These are phyloP conservation scores for Letharia lupina DNA, from an alignment of 495 filamentous ascomycete genomes.

Conservation along the genomic window DNA sequence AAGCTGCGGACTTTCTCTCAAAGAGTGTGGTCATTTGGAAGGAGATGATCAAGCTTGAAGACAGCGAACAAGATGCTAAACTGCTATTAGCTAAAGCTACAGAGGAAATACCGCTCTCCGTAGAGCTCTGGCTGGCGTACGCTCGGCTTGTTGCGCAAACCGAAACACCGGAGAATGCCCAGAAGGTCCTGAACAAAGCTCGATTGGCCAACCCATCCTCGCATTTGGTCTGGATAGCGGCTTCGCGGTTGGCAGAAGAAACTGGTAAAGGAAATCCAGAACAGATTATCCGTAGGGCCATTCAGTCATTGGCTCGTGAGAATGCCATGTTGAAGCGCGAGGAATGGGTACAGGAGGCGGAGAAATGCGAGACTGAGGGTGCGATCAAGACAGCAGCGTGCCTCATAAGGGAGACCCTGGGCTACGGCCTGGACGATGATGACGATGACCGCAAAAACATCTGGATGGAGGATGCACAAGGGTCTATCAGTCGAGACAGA, in stretches of 20 bases:
- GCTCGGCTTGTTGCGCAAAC: conserved; percentile 52
- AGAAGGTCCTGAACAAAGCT: conserved; percentile 89
- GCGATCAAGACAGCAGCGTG: conserved; percentile 75
- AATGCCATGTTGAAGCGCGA: conserved; percentile 95
- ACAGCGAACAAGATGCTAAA: conserved; percentile 75
- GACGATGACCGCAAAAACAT: conserved; percentile 93
- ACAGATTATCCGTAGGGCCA: conserved; percentile 89
- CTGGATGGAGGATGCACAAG: conserved; percentile 87
- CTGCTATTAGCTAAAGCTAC: conserved; percentile 86
- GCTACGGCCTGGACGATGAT: conserved; percentile 90
- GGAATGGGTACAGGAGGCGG: conserved; percentile 92
- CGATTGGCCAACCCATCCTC: conserved; percentile 87
- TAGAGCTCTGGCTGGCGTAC: conserved; percentile 91
- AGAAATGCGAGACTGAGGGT: conserved; percentile 85
- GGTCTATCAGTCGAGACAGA: conserved; percentile 63
- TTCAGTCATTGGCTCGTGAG: conserved; percentile 81
- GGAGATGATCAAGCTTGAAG: conserved; percentile 91
- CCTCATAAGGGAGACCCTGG: conserved; percentile 88
- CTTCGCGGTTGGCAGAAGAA: conserved; percentile 85
- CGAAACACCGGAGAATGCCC: conserved; percentile 81
- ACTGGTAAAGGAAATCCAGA: conserved; percentile 64
- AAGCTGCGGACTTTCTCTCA: conserved; percentile 80
- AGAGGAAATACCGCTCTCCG: conserved; percentile 83
- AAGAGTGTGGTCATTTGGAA: conserved; percentile 95
- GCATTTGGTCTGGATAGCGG: conserved; percentile 93